Conservation (phyloP, 805 yeast species). For the Candida coleopterorum region DNA sequence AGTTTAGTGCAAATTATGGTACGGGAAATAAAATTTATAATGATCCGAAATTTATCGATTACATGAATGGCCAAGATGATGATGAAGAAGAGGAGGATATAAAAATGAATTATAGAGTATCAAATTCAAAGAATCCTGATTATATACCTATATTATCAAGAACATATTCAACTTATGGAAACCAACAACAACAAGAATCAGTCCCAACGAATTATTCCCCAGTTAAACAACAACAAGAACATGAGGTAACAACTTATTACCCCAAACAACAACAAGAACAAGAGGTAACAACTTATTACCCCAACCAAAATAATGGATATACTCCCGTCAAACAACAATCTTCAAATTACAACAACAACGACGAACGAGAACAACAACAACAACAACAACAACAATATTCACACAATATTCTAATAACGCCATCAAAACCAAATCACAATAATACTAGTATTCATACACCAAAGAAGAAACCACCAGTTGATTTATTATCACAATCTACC, state of each 20-base stretch:
- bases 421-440: neutral
- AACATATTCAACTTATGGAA: constrained; percentile 24
- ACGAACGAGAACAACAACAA: too few relatives aligned
- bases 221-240: neutral
- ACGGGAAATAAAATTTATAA: constrained; percentile 61
- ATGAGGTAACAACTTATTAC: too few relatives aligned
- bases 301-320: neutral
- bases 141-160: constrained; percentile 21
- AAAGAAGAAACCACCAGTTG: constrained; percentile 8
- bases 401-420: neutral
- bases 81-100: constrained; percentile 18
- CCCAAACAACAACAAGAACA: too few relatives aligned
- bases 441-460: constrained; percentile 4
- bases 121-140: constrained; percentile 32
- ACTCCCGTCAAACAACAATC: neutral
- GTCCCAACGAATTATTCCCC: constrained; percentile 1
- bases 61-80: constrained; percentile 32
- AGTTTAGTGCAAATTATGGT: constrained; percentile 49
- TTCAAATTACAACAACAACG: neutral
- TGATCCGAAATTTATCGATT: constrained; percentile 65
- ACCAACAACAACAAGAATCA: neutral
- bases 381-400: neutral
- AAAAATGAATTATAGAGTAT: constrained; percentile 14
- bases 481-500: constrained; percentile 5
- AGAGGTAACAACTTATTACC: neutral